These are phyloP conservation scores for Syzygium aqueum DNA, from an alignment of 345 rosid genomes.

Conservation along the genomic window DNA sequence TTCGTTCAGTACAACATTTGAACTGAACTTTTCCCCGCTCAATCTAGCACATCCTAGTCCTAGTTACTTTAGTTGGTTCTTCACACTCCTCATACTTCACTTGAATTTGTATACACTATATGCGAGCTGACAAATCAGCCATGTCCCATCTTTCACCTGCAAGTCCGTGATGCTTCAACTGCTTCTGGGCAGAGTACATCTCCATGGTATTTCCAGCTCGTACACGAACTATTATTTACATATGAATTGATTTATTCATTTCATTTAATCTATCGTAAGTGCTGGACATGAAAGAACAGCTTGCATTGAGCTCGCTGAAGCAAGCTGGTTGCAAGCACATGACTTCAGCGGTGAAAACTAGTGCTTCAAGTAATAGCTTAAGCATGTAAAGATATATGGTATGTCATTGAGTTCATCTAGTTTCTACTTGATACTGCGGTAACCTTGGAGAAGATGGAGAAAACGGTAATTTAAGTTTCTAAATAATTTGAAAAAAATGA, in stretches of 20 bases:
- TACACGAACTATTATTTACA: neutral
- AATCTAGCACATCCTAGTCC: accelerated
- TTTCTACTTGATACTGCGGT: neutral
- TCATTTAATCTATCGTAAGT: neutral
- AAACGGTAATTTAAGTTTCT: neutral
- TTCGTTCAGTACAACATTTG: neutral
- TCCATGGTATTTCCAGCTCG: too few relatives aligned
- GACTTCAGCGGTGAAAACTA: accelerated
- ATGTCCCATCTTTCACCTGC: too few relatives aligned
- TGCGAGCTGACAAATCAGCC: too few relatives aligned
- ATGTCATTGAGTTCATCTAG: neutral
- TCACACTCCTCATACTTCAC: neutral
- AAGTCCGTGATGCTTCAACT: too few relatives aligned
- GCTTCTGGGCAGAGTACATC: too few relatives aligned
- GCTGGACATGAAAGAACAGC: neutral
- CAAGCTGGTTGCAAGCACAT: neutral
- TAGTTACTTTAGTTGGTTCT: neutral
- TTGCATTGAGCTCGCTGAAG: neutral
- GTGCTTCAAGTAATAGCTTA: neutral
- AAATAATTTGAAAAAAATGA: too few relatives aligned
- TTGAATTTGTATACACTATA: too few relatives aligned
- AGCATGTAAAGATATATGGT: neutral
- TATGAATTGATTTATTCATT: neutral
- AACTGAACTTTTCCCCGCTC: accelerated
- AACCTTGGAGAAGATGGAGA: neutral